Evolutionary conservation across 2,329 filamentous ascomycete genomes (phyloP).

Genomic region (Monosporascus sp.): DNA sequence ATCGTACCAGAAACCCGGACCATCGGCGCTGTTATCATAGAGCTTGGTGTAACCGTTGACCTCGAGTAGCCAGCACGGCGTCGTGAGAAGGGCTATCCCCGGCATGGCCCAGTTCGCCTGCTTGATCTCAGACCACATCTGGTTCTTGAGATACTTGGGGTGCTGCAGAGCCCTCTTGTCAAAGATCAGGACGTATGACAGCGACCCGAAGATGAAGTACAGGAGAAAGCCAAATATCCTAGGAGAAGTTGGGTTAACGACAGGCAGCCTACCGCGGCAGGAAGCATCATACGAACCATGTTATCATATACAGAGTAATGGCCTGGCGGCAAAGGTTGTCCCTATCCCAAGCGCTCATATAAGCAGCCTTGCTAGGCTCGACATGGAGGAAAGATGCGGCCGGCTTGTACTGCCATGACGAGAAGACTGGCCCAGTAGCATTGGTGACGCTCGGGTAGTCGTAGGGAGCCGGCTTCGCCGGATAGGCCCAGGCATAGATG

Average conservation of each 20-base stretch:
- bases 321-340: constrained; percentile 74
- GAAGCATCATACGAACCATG: constrained; percentile 59
- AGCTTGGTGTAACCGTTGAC: constrained; percentile 81
- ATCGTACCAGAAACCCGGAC: constrained; percentile 74
- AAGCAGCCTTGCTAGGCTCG: constrained; percentile 69
- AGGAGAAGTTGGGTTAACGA: constrained; percentile 1
- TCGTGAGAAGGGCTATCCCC: constrained; percentile 75
- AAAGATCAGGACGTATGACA: constrained; percentile 86
- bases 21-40: constrained; percentile 74
- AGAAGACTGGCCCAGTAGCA: constrained; percentile 51
- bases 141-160: constrained; percentile 92
- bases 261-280: background rate
- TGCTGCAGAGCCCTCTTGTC: constrained; percentile 86
- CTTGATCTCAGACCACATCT: constrained; percentile 78
- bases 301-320: constrained; percentile 73
- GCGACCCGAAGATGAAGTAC: constrained; percentile 77
- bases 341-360: constrained; percentile 69
- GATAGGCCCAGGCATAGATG: constrained; percentile 67
- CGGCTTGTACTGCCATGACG: constrained; percentile 65
- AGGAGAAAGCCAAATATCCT: constrained; percentile 82
- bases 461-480: constrained; percentile 49
- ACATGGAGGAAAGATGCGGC: constrained; percentile 65
- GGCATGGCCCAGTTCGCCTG: constrained; percentile 76
- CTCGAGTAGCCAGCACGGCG: constrained; percentile 75
- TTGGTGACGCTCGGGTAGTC: constrained; percentile 47